phyloP scores from a whole-genome alignment of 441 rosid genomes.

The Populus hybrid region DNA sequence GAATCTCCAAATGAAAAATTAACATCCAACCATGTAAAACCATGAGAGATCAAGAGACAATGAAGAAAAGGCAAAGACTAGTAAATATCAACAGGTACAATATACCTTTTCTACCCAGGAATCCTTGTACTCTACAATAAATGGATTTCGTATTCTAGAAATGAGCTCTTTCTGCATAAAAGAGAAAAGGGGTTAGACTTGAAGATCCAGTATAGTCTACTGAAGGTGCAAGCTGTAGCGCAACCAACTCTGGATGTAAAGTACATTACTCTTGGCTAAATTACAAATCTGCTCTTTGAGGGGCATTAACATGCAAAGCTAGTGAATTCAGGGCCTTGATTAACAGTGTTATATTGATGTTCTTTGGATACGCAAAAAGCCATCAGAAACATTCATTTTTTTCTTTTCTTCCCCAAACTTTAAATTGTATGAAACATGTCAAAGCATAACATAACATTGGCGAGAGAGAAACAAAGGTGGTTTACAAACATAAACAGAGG shows the following conservation, averaged over 20 bases:
- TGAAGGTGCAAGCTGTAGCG: constrained; percentile 10
- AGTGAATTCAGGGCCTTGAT: not conserved
- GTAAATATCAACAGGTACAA: not conserved
- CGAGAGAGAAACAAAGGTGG: not conserved
- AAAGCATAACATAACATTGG: not conserved
- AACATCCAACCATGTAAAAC: not conserved
- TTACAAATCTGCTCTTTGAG: not conserved
- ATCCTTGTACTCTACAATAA: constrained; percentile 96
- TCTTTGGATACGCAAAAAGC: not conserved
- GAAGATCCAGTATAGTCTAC: constrained; percentile 9
- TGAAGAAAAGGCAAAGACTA: not conserved
- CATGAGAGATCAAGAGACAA: no score
- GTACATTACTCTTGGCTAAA: not conserved
- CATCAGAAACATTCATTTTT: not conserved
- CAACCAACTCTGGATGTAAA: constrained; percentile 5
- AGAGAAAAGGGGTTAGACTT: constrained; percentile 19
- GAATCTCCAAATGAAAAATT: not conserved
- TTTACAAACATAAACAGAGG: not conserved
- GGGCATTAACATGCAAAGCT: not conserved
- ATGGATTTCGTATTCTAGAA: constrained; percentile 80
- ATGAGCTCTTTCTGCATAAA: constrained; percentile 91
- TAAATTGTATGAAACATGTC: not conserved
- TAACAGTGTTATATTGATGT: not conserved
- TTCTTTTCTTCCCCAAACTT: not conserved
- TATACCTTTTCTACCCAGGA: constrained; percentile 99